These are phyloP conservation scores for Pythium diclinum DNA, from an alignment of 352 stramenopile genomes.

Conservation along the genomic window DNA sequence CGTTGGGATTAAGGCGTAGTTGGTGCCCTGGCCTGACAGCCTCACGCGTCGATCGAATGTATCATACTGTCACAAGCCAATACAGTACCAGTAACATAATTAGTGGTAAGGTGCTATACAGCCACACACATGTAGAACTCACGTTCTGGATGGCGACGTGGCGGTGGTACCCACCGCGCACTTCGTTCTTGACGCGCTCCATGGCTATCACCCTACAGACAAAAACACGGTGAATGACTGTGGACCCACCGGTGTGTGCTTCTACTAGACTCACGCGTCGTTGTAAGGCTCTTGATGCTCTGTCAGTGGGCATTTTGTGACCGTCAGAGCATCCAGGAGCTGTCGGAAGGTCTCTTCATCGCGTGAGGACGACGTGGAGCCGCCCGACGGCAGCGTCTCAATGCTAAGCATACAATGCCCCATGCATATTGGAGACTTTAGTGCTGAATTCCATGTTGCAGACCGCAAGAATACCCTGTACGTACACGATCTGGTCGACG, in stretches of 20 bases:
- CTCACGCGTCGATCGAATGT: constrained; percentile 40
- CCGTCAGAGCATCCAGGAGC: constrained; percentile 4
- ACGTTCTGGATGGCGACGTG: constrained; percentile 47
- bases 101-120: neutral
- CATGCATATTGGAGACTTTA: neutral
- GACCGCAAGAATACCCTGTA: too few species aligned
- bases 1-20: constrained; percentile 43
- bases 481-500: constrained; percentile 63
- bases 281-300: constrained; percentile 17
- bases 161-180: constrained; percentile 54
- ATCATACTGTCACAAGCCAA: constrained; percentile 36
- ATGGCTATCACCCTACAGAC: constrained; percentile 46
- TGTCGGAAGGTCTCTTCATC: constrained; percentile 13
- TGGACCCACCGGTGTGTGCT: too few species aligned
- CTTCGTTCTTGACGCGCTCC: constrained; percentile 63
- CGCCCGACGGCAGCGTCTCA: constrained; percentile 4
- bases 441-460: too few species aligned
- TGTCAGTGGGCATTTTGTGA: constrained; percentile 14
- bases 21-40: constrained; percentile 43
- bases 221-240: neutral
- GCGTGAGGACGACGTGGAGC: neutral
- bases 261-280: constrained; percentile 13
- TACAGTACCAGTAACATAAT: neutral
- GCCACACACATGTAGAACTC: neutral
- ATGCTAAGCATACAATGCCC: constrained; percentile 11